These are phyloP conservation scores for Aquilaria agallochum DNA, from an alignment of 441 rosid genomes.

Conservation along the genomic window DNA sequence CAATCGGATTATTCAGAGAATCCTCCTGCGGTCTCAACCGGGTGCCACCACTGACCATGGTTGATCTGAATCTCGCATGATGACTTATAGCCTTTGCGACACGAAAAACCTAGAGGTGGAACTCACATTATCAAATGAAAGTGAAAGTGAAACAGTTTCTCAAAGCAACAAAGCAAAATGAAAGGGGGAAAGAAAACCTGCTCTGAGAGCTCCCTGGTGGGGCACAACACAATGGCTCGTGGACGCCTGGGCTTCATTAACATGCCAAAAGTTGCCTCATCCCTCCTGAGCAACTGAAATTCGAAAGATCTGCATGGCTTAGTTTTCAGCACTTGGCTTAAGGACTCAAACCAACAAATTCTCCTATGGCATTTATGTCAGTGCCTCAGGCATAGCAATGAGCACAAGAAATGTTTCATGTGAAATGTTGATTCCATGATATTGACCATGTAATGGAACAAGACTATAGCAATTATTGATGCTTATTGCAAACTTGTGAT, in stretches of 20 bases:
- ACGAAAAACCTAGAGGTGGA: slow-evolving; percentile 61
- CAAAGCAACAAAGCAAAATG: slow-evolving; percentile 5
- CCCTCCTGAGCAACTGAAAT: slow-evolving; percentile 74
- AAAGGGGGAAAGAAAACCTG: slow-evolving; percentile 40
- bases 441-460: too few relatives aligned
- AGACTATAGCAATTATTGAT: too few relatives aligned
- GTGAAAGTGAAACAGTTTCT: neutral
- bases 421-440: too few relatives aligned
- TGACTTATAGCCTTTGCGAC: slow-evolving; percentile 91
- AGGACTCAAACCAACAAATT: too few relatives aligned
- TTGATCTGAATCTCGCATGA: slow-evolving; percentile 84
- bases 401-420: too few relatives aligned
- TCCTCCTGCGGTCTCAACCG: slow-evolving; percentile 86
- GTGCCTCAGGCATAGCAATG: too few relatives aligned
- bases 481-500: too few relatives aligned
- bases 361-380: too few relatives aligned
- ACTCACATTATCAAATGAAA: slow-evolving; percentile 8
- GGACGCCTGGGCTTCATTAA: slow-evolving; percentile 84
- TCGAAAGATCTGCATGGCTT: too few relatives aligned
- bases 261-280: slow-evolving; percentile 64
- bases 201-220: slow-evolving; percentile 88
- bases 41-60: slow-evolving; percentile 90
- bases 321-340: too few relatives aligned
- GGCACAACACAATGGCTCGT: slow-evolving; percentile 89
- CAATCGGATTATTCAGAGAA: slow-evolving; percentile 73